These are phyloP conservation scores for Rusavskia elegans DNA, from an alignment of 495 filamentous ascomycete genomes.

Conservation along the genomic window DNA sequence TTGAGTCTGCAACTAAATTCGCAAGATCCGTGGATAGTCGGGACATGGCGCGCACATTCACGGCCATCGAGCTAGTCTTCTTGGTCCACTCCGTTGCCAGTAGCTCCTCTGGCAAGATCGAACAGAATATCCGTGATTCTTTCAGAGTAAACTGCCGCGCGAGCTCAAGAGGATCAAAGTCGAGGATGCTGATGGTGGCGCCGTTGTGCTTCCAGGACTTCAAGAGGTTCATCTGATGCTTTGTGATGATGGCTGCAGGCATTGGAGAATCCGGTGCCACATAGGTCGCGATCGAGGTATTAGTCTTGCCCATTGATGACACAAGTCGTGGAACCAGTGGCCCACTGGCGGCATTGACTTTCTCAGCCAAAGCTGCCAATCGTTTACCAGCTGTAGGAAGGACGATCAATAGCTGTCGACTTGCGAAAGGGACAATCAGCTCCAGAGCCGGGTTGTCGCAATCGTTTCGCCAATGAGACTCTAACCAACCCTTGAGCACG, in stretches of 20 bases:
- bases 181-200: slow-evolving; percentile 58
- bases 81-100: slow-evolving; percentile 88
- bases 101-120: slow-evolving; percentile 87
- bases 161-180: slow-evolving; percentile 86
- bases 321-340: slow-evolving; percentile 73
- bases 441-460: slow-evolving; percentile 59
- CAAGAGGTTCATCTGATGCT: slow-evolving; percentile 59
- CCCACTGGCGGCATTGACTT: slow-evolving; percentile 62
- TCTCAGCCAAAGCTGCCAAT: slow-evolving; percentile 60
- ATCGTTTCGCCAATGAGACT: slow-evolving; percentile 83
- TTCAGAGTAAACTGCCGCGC: slow-evolving; percentile 89
- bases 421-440: slow-evolving; percentile 65
- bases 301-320: slow-evolving; percentile 80
- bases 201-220: slow-evolving; percentile 59
- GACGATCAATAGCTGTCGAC: slow-evolving; percentile 44
- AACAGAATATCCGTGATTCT: slow-evolving; percentile 84
- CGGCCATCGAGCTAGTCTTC: slow-evolving; percentile 56
- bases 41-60: slow-evolving; percentile 93
- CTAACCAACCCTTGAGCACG: slow-evolving; percentile 91
- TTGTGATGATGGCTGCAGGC: slow-evolving; percentile 52
- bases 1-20: slow-evolving; percentile 90
- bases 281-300: slow-evolving; percentile 51
- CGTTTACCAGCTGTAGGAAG: slow-evolving; percentile 67
- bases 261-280: slow-evolving; percentile 54
- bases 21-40: slow-evolving; percentile 79